phyloP scores from a whole-genome alignment of 805 yeast genomes.

The Pichia scutulata region DNA sequence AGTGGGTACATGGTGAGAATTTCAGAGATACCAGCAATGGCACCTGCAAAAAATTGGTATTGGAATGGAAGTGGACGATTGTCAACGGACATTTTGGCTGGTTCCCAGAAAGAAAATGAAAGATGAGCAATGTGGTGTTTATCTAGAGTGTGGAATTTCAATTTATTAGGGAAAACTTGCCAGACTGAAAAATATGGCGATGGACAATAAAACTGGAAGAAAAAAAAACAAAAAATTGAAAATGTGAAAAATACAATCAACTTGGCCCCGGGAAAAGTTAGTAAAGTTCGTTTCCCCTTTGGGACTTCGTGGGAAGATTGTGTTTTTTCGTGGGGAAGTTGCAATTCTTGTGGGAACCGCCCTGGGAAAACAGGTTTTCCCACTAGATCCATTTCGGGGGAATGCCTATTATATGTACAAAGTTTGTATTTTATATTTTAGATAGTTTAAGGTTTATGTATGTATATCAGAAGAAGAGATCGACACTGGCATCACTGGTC shows the following conservation, averaged over 20 bases:
- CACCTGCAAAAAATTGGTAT: constrained; percentile 84
- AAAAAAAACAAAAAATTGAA: too few relatives aligned
- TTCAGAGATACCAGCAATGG: constrained; percentile 97
- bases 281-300: too few relatives aligned
- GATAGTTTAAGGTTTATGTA: background rate
- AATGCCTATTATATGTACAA: background rate
- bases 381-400: too few relatives aligned
- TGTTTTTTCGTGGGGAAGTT: background rate
- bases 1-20: constrained; percentile 92
- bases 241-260: too few relatives aligned
- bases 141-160: too few relatives aligned
- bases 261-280: too few relatives aligned
- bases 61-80: constrained; percentile 67
- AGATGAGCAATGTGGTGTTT: too few relatives aligned
- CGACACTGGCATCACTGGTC: constrained; percentile 38
- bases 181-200: background rate
- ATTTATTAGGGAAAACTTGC: background rate
- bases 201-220: too few relatives aligned
- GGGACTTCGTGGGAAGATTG: too few relatives aligned
- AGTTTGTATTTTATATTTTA: background rate
- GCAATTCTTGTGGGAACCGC: background rate
- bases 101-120: background rate
- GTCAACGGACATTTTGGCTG: constrained; percentile 4
- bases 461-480: constrained; percentile 10
- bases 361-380: too few relatives aligned